Base-by-base conservation (phyloP, 108 stramenopile species). In the Discostella pseudostelligera region DNA sequence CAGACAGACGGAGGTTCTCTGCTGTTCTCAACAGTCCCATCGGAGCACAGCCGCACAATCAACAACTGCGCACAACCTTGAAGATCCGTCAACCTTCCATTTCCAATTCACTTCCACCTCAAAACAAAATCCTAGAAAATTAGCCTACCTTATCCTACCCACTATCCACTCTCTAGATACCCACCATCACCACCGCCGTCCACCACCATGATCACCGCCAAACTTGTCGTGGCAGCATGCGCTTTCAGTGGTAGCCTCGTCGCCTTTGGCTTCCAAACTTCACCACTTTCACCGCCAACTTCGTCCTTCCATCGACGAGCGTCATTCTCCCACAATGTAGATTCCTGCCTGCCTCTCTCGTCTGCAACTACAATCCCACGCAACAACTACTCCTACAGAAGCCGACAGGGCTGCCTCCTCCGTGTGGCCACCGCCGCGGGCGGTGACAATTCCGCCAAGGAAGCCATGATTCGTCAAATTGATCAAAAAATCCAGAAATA, bases 401-500 rank as follows among this genome's bases (percentile, higher is more conserved):
- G 14, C 29, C 59, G 44, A 28, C 8, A 17, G 12, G 39, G n/a
- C 7, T 32, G 48, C 16, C 65, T 70, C 49, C 40, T 80, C 20
- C 56, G 53, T 25, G 72, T 77, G n/a, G 54, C 59, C 24, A 81
- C 74, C 10, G 36, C 62, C 45, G 57, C 42, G 25, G 57, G 73
- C 35, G 53, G 67, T 26, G 78, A 79, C 16, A 55, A 42, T 61
- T 32, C 69, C 8, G 39, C 60, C 32, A 65, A 56, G 25, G 79
- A 83, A 13, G 64, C 58, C 9, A 56, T 90, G 50, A 57, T 91
- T 12, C 60, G 74, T 48, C 68, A 85, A 70, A 70, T 92, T 19
- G 90, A 92, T 71, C 79, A 76, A 57, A 83, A 92, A 63, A 84
- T 87, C 56, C 71, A 75, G 20, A 74, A 73, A 20, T 67, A 84